Evolutionary conservation across 225 moss, liverwort and hornwort species (phyloP).

Genomic region (Takakia lepidozioides): DNA sequence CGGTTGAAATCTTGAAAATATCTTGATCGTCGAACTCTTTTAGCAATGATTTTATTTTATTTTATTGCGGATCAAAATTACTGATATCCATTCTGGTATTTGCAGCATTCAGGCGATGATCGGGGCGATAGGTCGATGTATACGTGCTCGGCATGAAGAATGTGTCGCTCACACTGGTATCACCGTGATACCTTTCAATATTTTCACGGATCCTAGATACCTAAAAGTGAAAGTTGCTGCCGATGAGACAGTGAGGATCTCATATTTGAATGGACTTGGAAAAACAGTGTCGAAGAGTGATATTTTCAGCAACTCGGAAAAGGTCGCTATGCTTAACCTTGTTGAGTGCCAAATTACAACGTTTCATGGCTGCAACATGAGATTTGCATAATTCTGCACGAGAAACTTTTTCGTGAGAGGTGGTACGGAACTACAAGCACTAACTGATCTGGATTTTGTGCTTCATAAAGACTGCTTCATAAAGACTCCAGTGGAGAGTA

Average conservation of each 20-base stretch:
- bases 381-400: neutral
- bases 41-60: too few relatives aligned
- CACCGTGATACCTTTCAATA: neutral
- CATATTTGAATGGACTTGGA: neutral
- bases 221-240: neutral
- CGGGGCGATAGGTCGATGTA: neutral
- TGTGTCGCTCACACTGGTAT: neutral
- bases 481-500: too few relatives aligned
- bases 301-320: neutral
- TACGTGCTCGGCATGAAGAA: neutral
- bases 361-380: neutral
- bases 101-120: neutral
- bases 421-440: neutral
- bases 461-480: neutral
- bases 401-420: neutral
- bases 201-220: neutral
- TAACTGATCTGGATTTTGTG: neutral
- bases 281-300: neutral
- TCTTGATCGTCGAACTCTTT: too few relatives aligned
- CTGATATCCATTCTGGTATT: too few relatives aligned
- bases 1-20: too few relatives aligned
- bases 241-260: neutral
- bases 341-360: neutral
- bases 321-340: neutral
- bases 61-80: too few relatives aligned